phyloP scores from a whole-genome alignment of 2,329 filamentous ascomycete genomes.

The Clarireedia homoeocarpa region DNA sequence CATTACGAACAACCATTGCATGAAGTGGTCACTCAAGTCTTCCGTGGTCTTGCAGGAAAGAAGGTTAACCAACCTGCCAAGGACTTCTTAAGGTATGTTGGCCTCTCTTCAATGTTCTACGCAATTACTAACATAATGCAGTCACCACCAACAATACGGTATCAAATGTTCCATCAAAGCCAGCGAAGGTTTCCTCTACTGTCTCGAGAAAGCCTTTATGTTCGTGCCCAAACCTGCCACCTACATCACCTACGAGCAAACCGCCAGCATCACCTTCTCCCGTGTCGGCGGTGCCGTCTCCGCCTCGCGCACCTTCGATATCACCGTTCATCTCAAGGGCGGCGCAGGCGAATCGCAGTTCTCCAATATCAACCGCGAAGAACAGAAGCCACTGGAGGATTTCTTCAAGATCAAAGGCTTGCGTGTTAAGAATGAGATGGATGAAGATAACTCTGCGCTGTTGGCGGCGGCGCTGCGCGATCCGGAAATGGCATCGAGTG shows the following conservation, averaged over 20 bases:
- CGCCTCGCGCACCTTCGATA: constrained; percentile 92
- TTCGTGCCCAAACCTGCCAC: constrained; percentile 98
- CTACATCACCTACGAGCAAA: constrained; percentile 92
- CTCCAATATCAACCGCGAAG: constrained; percentile 98
- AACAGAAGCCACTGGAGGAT: constrained; percentile 89
- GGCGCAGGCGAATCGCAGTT: constrained; percentile 88
- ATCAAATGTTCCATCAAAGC: constrained; percentile 99
- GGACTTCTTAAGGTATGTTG: constrained; percentile 70
- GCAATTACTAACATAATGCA: constrained; percentile 29
- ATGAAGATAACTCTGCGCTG: constrained; percentile 68
- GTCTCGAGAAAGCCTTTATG: constrained; percentile 96
- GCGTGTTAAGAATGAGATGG: constrained; percentile 97
- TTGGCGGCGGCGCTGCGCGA: constrained; percentile 78
- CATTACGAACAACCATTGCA: constrained; percentile 93
- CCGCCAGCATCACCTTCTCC: constrained; percentile 86
- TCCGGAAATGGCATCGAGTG: constrained; percentile 56
- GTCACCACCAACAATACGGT: constrained; percentile 85
- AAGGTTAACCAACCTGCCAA: constrained; percentile 90
- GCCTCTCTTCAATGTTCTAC: constrained; percentile 2
- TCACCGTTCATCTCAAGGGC: constrained; percentile 83
- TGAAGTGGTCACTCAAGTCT: constrained; percentile 90
- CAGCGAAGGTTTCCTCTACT: constrained; percentile 95
- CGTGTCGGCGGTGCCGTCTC: constrained; percentile 91
- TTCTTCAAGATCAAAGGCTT: constrained; percentile 97
- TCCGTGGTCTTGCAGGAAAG: constrained; percentile 89